These are phyloP conservation scores for Exsudoporus frostii DNA, from an alignment of 768 basidiomycete genomes.

Conservation along the genomic window DNA sequence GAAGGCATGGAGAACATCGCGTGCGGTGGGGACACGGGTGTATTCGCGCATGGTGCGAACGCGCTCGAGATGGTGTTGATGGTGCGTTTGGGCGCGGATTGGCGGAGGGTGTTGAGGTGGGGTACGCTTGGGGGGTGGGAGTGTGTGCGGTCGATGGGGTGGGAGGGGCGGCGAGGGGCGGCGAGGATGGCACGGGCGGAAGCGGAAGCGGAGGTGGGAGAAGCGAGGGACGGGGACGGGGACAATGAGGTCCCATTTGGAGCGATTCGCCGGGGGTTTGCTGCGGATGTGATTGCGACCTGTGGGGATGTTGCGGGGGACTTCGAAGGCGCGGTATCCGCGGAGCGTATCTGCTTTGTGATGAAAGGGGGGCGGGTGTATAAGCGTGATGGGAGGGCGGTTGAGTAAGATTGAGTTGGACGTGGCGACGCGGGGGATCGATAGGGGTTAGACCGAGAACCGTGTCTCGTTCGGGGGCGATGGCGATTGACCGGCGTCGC, in stretches of 20 bases:
- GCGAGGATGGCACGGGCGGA: constrained; percentile 27
- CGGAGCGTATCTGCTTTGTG: constrained; percentile 48
- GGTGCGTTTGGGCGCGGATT: constrained; percentile 52
- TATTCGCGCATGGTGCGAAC: constrained; percentile 60
- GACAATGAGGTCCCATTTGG: constrained; percentile 57
- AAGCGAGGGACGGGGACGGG: constrained; percentile 28
- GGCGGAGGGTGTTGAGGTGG: constrained; percentile 54
- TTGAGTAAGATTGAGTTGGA: neutral
- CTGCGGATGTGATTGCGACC: constrained; percentile 46
- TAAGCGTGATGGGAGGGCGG: constrained; percentile 35
- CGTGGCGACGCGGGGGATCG: neutral
- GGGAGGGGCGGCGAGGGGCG: constrained; percentile 37
- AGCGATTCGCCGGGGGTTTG: constrained; percentile 49
- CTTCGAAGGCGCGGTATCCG: constrained; percentile 44
- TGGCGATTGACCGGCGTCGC: neutral
- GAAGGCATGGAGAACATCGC: constrained; percentile 47
- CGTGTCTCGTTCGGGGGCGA: neutral
- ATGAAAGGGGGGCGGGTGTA: constrained; percentile 56
- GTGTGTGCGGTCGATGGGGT: constrained; percentile 46
- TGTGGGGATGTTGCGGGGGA: constrained; percentile 36
- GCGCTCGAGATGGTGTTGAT: constrained; percentile 59
- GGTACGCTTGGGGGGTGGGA: constrained; percentile 59
- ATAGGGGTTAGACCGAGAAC: neutral
- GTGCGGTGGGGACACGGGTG: constrained; percentile 64
- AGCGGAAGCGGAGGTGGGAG: constrained; percentile 17